Conservation (phyloP, 208 protist species). For the Lotmaria passim region DNA sequence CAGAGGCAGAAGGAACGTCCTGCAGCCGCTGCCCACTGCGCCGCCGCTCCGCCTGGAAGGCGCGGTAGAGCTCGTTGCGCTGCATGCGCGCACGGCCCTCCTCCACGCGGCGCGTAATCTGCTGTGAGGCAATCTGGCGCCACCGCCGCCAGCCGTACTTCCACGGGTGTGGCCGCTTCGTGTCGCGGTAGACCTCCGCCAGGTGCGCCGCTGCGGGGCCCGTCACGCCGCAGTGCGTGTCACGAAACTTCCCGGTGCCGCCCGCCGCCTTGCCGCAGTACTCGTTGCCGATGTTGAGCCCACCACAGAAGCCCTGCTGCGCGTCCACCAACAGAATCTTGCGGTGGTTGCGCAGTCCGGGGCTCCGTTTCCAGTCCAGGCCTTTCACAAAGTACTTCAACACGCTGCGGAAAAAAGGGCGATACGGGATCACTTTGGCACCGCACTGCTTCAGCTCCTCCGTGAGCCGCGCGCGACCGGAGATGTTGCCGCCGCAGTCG, state of each 20-base stretch:
- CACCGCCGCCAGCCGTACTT: conserved; percentile 79
- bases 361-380: conserved; percentile 81
- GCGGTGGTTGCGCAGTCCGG: conserved; percentile 89
- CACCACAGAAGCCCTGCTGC: conserved; percentile 89
- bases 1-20: conserved; percentile 30
- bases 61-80: conserved; percentile 34
- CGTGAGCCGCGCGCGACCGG: conserved; percentile 72
- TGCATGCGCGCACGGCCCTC: conserved; percentile 39
- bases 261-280: conserved; percentile 80
- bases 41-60: conserved; percentile 30
- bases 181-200: conserved; percentile 85
- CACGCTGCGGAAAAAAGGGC: conserved; percentile 81
- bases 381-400: conserved; percentile 70
- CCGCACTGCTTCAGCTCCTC: conserved; percentile 73
- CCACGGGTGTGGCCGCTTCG: conserved; percentile 83
- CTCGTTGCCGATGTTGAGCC: conserved; percentile 93
- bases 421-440: conserved; percentile 80
- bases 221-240: conserved; percentile 82
- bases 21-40: conserved; percentile 26
- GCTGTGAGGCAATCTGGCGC: conserved; percentile 79
- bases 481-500: conserved; percentile 92
- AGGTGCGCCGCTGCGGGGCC: conserved; percentile 84
- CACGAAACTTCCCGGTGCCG: conserved; percentile 83
- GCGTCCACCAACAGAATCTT: conserved; percentile 91
- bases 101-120: conserved; percentile 47